These are phyloP conservation scores for Rhynchospora pubera DNA, from an alignment of 176 grass and related monocot genomes.

Conservation along the genomic window DNA sequence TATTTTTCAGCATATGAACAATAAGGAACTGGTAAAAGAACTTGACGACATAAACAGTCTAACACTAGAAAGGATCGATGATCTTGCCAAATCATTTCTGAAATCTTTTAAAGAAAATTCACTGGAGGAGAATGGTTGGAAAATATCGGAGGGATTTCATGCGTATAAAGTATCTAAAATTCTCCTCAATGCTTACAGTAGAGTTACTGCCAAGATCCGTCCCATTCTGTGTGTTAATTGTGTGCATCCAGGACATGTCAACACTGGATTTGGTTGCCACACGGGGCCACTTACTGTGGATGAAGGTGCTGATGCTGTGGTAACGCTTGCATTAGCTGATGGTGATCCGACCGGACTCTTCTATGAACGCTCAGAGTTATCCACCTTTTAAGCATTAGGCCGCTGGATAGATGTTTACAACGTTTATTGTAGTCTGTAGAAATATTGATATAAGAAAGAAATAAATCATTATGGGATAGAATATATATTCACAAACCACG, in stretches of 20 bases:
- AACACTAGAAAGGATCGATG: too few relatives aligned
- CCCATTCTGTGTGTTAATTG: not conserved
- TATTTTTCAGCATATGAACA: too few relatives aligned
- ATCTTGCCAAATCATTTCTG: slow-evolving; percentile 25
- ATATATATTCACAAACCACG: too few relatives aligned
- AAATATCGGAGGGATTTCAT: slow-evolving; percentile 28
- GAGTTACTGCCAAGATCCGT: not conserved
- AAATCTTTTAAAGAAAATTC: slow-evolving; percentile 32
- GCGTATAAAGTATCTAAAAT: slow-evolving; percentile 32
- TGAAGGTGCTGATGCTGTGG: slow-evolving; percentile 18
- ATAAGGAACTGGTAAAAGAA: too few relatives aligned
- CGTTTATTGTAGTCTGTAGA: too few relatives aligned
- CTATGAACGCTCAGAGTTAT: slow-evolving; percentile 14
- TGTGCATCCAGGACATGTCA: not conserved
- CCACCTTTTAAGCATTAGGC: too few relatives aligned
- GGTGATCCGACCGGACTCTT: slow-evolving; percentile 9
- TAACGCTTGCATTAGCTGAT: slow-evolving; percentile 23
- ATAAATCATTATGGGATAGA: too few relatives aligned
- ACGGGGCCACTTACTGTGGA: slow-evolving; percentile 22
- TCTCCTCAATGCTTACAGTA: slow-evolving; percentile 27
- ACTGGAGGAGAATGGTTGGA: slow-evolving; percentile 50
- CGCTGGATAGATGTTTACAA: too few relatives aligned
- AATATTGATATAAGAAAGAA: too few relatives aligned
- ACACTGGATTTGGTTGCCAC: slow-evolving; percentile 6
- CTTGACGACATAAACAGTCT: not conserved